Conservation (phyloP, 345 rosid genomes). For the Linum usitatissimum region DNA sequence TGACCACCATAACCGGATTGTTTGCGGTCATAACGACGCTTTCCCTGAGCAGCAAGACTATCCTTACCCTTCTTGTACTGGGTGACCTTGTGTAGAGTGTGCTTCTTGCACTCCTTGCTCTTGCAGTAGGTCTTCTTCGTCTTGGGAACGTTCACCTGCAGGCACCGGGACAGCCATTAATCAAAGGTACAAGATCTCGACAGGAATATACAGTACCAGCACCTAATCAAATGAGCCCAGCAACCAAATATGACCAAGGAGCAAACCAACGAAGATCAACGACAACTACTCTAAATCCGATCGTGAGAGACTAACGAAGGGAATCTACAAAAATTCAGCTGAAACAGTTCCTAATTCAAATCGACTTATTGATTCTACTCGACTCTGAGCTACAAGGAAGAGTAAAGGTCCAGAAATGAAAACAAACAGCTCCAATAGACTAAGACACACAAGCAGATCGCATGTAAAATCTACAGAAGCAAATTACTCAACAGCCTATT, state of each 20-base stretch:
- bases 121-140: not conserved
- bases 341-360: too few species aligned
- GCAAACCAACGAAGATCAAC: too few species aligned
- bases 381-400: too few species aligned
- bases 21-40: not conserved
- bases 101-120: not conserved
- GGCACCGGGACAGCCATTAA: not conserved
- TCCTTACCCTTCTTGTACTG: not conserved
- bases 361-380: too few species aligned
- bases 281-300: too few species aligned
- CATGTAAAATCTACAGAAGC: not conserved
- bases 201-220: not conserved
- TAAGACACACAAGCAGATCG: not conserved
- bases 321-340: too few species aligned
- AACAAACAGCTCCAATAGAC: not conserved
- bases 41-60: not conserved
- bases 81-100: not conserved
- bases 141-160: not conserved
- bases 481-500: not conserved
- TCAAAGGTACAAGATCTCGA: not conserved
- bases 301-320: too few species aligned
- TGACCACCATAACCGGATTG: not conserved
- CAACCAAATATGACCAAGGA: not conserved
- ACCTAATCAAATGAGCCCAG: not conserved
- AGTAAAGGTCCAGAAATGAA: not conserved